Base-by-base conservation (phyloP, 2,329 filamentous ascomycete species). In the Chrysosporium keratinophilum region DNA sequence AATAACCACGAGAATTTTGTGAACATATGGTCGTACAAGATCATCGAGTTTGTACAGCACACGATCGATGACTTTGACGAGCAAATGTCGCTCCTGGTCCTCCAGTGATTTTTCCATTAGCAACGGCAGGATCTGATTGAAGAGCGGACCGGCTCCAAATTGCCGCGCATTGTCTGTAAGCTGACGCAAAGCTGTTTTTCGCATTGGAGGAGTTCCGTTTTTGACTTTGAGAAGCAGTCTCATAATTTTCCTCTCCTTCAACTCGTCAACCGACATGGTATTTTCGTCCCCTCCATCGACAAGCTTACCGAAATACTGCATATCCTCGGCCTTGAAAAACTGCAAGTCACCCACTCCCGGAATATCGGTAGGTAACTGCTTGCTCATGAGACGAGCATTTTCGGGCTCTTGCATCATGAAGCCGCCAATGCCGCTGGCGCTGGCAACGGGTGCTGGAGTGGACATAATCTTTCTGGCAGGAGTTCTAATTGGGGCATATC, bases 181-280 rank as follows among this genome's bases (percentile, higher is more conserved):
- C 70, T 98, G 93, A 71, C 93, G 86, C 63, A 98, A 79, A 20
- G 93, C 93, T 35, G 93, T 98, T 78, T 98, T 98, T 72, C 93
- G 80, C 93, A 97, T 97, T 0, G 93, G 91, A 23, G 93, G 93
- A 40, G 93, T 97, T 64, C 93, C 93, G 68, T 98, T 98, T 80
- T 98, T 98, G 76, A 98, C 91, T 74, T 98, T 98, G 54, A 98
- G 78, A 44, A 98, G 76, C 53, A 98, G 74, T 61, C 93, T 80
- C 93, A 98, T 97, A 66, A 98, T 98, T 74, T 98, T 98, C 58
- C 93, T 81, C 72, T 98, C 91, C 71, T 98, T 97, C 50, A 98
- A 74, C 65, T 98, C 91, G 47, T 98, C 93, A 9, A 98, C 89
- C 17, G 84, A 90, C 72, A 98, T 81, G 19, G 83, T 79, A 62